Evolutionary conservation across 441 rosid genomes (phyloP).

Genomic region (Jatropha podagrica): DNA sequence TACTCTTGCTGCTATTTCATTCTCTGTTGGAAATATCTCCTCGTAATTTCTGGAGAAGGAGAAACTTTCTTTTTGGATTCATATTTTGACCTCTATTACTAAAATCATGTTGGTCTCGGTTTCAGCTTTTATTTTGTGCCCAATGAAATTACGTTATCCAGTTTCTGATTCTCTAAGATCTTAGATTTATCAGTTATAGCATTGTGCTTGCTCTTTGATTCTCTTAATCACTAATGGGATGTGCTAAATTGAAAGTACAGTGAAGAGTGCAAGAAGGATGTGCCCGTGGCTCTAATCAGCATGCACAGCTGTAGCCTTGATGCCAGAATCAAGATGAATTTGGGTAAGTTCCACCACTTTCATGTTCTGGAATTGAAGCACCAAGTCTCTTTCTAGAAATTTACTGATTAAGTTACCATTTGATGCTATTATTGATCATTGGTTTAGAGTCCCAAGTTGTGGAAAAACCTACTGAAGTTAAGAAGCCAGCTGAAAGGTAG

Average conservation of each 20-base stretch:
- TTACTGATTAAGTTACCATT: background rate
- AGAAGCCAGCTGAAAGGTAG: constrained; percentile 67
- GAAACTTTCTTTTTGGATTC: too few relatives aligned
- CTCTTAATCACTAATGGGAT: background rate
- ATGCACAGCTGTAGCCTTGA: constrained; percentile 88
- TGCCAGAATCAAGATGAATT: constrained; percentile 73
- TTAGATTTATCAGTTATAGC: background rate
- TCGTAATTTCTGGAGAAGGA: too few relatives aligned
- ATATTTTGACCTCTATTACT: too few relatives aligned
- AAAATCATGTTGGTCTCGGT: too few relatives aligned
- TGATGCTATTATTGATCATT: background rate
- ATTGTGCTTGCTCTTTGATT: background rate
- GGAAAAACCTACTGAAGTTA: constrained; percentile 59
- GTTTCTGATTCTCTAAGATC: too few relatives aligned
- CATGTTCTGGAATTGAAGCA: background rate
- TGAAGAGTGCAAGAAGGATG: constrained; percentile 70
- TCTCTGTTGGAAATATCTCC: too few relatives aligned
- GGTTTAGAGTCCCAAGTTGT: constrained; percentile 73
- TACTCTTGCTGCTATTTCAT: too few relatives aligned
- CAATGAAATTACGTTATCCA: too few relatives aligned
- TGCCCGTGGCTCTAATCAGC: constrained; percentile 73
- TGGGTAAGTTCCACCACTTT: constrained; percentile 40
- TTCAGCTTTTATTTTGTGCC: too few relatives aligned
- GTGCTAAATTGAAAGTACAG: constrained; percentile 33
- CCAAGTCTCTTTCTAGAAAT: background rate